phyloP scores from a whole-genome alignment of 2,329 filamentous ascomycete genomes.

The Pseudomassariella vexata region DNA sequence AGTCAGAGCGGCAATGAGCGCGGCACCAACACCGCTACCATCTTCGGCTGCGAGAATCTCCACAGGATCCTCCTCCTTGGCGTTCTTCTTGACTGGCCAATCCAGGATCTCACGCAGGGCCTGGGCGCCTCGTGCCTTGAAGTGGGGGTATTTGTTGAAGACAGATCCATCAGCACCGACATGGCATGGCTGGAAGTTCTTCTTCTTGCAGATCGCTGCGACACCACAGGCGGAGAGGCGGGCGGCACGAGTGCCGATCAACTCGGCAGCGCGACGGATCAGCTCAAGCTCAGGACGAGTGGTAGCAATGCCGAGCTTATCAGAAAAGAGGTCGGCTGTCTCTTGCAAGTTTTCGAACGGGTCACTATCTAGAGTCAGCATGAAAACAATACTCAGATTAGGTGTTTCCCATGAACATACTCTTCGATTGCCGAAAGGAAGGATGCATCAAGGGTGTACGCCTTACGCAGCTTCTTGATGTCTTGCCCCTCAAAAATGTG shows the following conservation, averaged over 20 bases:
- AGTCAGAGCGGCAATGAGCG: constrained; percentile 76
- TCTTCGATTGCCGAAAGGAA: constrained; percentile 93
- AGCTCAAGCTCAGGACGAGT: constrained; percentile 81
- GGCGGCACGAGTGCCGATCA: constrained; percentile 91
- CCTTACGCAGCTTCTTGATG: constrained; percentile 70
- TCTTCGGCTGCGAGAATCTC: constrained; percentile 89
- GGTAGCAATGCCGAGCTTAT: constrained; percentile 65
- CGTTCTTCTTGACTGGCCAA: constrained; percentile 68
- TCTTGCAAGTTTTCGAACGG: constrained; percentile 93
- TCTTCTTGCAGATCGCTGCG: constrained; percentile 95
- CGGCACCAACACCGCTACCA: constrained; percentile 93
- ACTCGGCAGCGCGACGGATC: constrained; percentile 79
- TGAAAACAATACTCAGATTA: constrained; percentile 6
- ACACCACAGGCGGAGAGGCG: constrained; percentile 92
- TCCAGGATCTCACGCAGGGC: constrained; percentile 93
- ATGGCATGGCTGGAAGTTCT: constrained; percentile 79
- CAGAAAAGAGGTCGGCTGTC: constrained; percentile 75
- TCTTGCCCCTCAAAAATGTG: constrained; percentile 82
- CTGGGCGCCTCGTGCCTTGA: constrained; percentile 85
- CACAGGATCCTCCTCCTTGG: constrained; percentile 77
- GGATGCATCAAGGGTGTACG: constrained; percentile 86
- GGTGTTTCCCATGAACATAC: constrained; percentile 47
- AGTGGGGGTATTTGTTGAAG: constrained; percentile 99
- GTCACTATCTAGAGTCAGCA: constrained; percentile 50
- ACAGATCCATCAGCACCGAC: constrained; percentile 96